These are phyloP conservation scores for Entrophospora sp. DNA, from an alignment of 192 early-diverging fungal species.

Conservation along the genomic window DNA sequence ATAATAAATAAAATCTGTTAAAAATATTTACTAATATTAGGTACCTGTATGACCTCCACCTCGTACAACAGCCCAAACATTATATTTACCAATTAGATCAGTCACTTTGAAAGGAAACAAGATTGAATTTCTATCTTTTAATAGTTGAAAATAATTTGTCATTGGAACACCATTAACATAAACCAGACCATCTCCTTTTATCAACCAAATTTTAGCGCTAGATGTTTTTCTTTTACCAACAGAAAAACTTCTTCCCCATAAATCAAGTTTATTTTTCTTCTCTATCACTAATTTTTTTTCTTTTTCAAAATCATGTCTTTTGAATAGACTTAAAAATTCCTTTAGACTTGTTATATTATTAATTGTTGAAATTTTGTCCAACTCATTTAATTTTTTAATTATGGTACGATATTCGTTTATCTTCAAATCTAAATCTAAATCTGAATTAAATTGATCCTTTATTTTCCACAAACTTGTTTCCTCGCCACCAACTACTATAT, in stretches of 20 bases:
- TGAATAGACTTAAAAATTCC: slow-evolving; percentile 18
- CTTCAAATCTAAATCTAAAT: slow-evolving; percentile 40
- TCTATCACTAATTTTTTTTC: slow-evolving; percentile 9
- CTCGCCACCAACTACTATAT: background rate
- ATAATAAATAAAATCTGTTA: no score
- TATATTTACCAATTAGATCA: slow-evolving; percentile 62
- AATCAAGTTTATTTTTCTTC: slow-evolving; percentile 44
- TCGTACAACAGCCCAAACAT: slow-evolving; percentile 72
- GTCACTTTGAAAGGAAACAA: slow-evolving; percentile 66
- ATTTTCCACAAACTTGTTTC: slow-evolving; percentile 7
- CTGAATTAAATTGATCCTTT: slow-evolving; percentile 28
- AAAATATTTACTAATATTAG: no score
- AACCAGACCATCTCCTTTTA: slow-evolving; percentile 57
- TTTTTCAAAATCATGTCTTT: slow-evolving; percentile 28
- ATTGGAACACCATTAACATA: slow-evolving; percentile 73
- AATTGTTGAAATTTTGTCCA: slow-evolving; percentile 31
- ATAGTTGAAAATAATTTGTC: slow-evolving; percentile 64
- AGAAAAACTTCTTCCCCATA: slow-evolving; percentile 64
- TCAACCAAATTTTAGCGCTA: slow-evolving; percentile 63
- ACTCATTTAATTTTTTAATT: slow-evolving; percentile 35
- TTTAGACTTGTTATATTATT: slow-evolving; percentile 20
- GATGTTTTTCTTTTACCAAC: slow-evolving; percentile 77
- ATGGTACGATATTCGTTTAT: slow-evolving; percentile 47
- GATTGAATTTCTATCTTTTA: slow-evolving; percentile 57
- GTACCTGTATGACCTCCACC: slow-evolving; percentile 75